These are phyloP conservation scores for Rhizomucor miehei DNA, from an alignment of 371 early-diverging fungal genomes.

Conservation along the genomic window DNA sequence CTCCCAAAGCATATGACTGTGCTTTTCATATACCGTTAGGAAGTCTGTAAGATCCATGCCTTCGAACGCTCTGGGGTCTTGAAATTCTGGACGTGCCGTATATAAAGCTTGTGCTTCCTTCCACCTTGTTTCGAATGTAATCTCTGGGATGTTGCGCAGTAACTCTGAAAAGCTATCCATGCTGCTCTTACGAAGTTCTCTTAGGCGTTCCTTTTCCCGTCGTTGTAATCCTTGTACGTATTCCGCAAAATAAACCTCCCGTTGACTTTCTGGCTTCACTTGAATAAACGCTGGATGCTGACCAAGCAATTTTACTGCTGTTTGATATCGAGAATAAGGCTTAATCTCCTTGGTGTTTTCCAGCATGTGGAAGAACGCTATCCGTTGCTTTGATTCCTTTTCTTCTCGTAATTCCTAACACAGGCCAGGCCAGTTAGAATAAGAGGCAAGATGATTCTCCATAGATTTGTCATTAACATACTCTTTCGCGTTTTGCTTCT, in stretches of 20 bases:
- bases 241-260: constrained; percentile 61
- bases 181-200: constrained; percentile 60
- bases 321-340: constrained; percentile 50
- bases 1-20: constrained; percentile 65
- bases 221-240: constrained; percentile 55
- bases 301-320: constrained; percentile 42
- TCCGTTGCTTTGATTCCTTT: constrained; percentile 42
- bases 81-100: constrained; percentile 44
- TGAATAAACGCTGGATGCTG: constrained; percentile 48
- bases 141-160: constrained; percentile 56
- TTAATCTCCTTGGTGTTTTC: constrained; percentile 41
- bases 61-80: constrained; percentile 53
- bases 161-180: constrained; percentile 61
- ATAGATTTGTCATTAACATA: constrained; percentile 4
- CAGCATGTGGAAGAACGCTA: constrained; percentile 41
- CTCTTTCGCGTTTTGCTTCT: constrained; percentile 51
- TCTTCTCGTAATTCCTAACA: constrained; percentile 39
- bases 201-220: constrained; percentile 63
- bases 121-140: constrained; percentile 71
- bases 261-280: constrained; percentile 46
- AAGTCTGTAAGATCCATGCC: constrained; percentile 82
- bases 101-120: constrained; percentile 58
- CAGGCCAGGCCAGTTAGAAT: background rate
- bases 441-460: background rate
- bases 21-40: constrained; percentile 77